A percentile compares a stretch with the other conserved stretches of the same genome.
phyloP scores from a whole-genome alignment of 1,284 basidiomycete genomes.

The Papiliotrema nemorosa region DNA sequence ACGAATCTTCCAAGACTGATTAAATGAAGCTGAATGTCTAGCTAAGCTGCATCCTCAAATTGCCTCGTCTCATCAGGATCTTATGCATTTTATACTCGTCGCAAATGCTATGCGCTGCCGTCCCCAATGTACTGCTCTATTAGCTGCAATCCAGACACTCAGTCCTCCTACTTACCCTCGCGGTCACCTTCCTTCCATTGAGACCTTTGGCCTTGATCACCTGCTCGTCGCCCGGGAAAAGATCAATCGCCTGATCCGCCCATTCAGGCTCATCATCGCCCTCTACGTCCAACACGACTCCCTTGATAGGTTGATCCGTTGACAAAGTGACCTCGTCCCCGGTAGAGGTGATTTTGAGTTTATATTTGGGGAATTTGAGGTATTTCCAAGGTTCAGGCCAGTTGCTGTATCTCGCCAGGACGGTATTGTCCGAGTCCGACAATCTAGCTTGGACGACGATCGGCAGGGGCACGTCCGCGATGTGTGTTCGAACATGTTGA shows the following conservation, averaged over 20 bases:
- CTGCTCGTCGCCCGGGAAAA: constrained; percentile 77
- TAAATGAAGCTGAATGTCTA: no score
- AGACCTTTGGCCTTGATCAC: constrained; percentile 61
- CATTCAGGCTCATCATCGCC: constrained; percentile 62
- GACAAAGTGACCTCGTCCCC: constrained; percentile 63
- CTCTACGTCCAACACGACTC: constrained; percentile 68
- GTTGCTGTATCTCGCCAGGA: constrained; percentile 64
- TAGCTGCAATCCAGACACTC: no score
- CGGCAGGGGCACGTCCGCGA: constrained; percentile 62
- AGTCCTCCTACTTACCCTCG: constrained; percentile 50
- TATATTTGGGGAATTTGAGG: constrained; percentile 68
- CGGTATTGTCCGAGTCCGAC: constrained; percentile 54
- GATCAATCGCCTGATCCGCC: constrained; percentile 82
- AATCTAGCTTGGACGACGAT: constrained; percentile 75
- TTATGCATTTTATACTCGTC: no score
- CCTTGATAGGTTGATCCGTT: constrained; percentile 71
- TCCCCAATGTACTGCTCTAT: no score
- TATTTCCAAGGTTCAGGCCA: constrained; percentile 92
- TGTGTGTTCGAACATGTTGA: constrained; percentile 62
- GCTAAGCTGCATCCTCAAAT: no score
- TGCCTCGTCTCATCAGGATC: no score
- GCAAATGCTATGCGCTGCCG: no score
- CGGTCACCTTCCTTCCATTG: constrained; percentile 60
- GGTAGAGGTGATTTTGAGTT: constrained; percentile 57
- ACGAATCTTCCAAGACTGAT: no score